Evolutionary conservation across 2,329 filamentous ascomycete species (phyloP), one percentile per base, ranked within the genome.

Genomic region (Penicillium sp.): DNA sequence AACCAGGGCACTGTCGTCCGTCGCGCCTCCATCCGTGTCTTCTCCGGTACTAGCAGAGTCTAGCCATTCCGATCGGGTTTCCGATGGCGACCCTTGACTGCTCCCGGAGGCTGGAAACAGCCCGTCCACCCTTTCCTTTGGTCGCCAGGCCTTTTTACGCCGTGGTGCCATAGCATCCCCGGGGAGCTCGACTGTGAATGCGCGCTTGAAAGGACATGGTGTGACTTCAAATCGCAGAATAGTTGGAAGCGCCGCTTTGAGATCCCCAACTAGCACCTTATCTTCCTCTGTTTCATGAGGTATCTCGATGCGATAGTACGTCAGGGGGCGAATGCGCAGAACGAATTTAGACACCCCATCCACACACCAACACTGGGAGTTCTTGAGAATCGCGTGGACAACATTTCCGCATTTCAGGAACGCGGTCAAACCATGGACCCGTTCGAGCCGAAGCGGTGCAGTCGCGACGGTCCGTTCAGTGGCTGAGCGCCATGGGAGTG

Each of bases 311-410:
- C 92, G 87, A 82, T 94, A 96, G 72, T 94, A 97, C 39, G 89
- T 88, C 26, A 92, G 88, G 40, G 88, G 85, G 19, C 91, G 83
- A 60, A 95, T 91, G 61, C 92, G 89, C 55, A 97, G 77, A n/a
- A 96, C 89, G 63, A 96, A 96, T 63, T 87, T 91, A 36, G 88
- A 88, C 52, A 87, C 83, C 53, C 91, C 89, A 71, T 95, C 90
- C 28, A 97, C 89, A 71, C 90, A 95, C 92, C 92, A 97, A 69
- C 90, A 95, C 73, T 96, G 92, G 54, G 91, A 95, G 71, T 91
- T 91, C 21, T 90, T 91, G 48, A 97, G 77, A 58, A 97, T 94
- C 10, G 92, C 89, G 66, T 94, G 90, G 16, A 96, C 81, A 14
- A 92, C 87, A 51, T 85, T 86, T 55, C 90, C 90, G 60, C 91